Conservation (phyloP, 2,329 filamentous ascomycete genomes). For the Ophiostoma triangulosporum region DNA sequence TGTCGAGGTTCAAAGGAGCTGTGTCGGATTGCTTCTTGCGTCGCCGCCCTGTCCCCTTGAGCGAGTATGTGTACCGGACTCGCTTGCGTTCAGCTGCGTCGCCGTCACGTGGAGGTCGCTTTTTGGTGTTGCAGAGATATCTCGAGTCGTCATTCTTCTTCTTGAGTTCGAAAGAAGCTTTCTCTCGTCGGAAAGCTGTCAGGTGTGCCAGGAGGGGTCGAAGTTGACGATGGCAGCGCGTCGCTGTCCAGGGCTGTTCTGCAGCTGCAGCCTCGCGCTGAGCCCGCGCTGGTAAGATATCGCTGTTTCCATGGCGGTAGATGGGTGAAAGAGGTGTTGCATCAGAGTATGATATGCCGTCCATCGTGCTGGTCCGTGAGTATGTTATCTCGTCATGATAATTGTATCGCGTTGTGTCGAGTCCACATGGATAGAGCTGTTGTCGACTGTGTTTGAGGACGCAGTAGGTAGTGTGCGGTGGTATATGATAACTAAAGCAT, state of each 20-base stretch:
- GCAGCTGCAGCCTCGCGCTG: constrained; percentile 3
- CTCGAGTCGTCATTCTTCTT: neutral
- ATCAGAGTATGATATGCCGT: neutral
- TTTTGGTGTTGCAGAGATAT: neutral
- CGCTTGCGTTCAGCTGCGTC: constrained; percentile 9
- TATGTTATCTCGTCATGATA: neutral
- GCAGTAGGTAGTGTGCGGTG: no score
- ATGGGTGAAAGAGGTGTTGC: neutral
- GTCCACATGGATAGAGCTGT: no score
- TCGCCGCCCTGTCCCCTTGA: constrained; percentile 8
- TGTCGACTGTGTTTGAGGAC: no score
- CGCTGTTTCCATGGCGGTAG: constrained; percentile 8
- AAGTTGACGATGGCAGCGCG: constrained; percentile 32
- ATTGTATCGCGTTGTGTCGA: neutral
- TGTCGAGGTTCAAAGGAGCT: neutral
- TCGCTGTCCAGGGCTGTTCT: constrained; percentile 30
- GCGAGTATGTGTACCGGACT: constrained; percentile 16
- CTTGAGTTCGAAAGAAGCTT: constrained; percentile 5
- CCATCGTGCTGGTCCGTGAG: neutral
- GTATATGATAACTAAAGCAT: no score
- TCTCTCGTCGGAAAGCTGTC: constrained; percentile 25
- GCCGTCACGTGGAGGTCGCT: neutral
- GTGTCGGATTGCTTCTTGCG: neutral
- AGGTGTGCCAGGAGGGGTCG: constrained; percentile 33
- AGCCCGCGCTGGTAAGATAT: constrained; percentile 1